A percentile compares a stretch with the other conserved stretches of the same genome.
Conservation (phyloP, 805 yeast genomes). For the Suhomyces sp. region DNA sequence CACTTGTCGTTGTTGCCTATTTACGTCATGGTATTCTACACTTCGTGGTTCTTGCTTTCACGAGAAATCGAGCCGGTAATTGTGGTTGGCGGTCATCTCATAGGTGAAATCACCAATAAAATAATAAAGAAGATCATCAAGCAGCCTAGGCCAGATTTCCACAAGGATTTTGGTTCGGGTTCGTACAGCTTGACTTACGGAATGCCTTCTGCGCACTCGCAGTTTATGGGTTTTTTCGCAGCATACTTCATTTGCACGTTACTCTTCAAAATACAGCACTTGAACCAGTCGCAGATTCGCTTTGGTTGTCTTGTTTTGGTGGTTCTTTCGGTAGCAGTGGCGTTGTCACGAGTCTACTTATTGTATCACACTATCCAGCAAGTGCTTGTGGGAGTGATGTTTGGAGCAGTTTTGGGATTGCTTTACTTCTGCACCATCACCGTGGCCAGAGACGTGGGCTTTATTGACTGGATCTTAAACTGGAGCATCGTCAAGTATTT, state of each 20-base stretch:
- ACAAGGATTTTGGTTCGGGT: constrained; percentile 43
- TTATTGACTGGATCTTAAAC: constrained; percentile 60
- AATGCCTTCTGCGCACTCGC: constrained; percentile 97
- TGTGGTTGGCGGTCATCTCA: constrained; percentile 81
- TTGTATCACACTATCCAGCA: constrained; percentile 74
- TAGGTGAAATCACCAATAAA: constrained; percentile 71
- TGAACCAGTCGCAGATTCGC: constrained; percentile 24
- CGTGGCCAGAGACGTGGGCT: constrained; percentile 61
- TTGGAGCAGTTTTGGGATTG: constrained; percentile 63
- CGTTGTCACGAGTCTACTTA: constrained; percentile 71
- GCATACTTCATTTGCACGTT: constrained; percentile 49
- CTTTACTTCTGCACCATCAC: constrained; percentile 53
- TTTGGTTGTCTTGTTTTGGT: constrained; percentile 27
- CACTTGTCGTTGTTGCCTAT: constrained; percentile 80
- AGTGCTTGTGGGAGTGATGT: constrained; percentile 64
- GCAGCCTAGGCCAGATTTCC: constrained; percentile 72
- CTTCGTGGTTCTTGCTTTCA: constrained; percentile 78
- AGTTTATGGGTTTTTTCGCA: constrained; percentile 87
- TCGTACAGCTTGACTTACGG: constrained; percentile 67
- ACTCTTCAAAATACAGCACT: constrained; percentile 39
- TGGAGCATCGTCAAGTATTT: constrained; percentile 54
- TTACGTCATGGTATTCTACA: constrained; percentile 68
- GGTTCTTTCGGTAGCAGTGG: constrained; percentile 42
- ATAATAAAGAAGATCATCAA: constrained; percentile 59
- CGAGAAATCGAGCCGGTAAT: constrained; percentile 84